Percentiles rank a stretch among this genome's conserved stretches.
These are phyloP conservation scores for Myxozyma geophila DNA, from an alignment of 805 yeast genomes.

Conservation along the genomic window DNA sequence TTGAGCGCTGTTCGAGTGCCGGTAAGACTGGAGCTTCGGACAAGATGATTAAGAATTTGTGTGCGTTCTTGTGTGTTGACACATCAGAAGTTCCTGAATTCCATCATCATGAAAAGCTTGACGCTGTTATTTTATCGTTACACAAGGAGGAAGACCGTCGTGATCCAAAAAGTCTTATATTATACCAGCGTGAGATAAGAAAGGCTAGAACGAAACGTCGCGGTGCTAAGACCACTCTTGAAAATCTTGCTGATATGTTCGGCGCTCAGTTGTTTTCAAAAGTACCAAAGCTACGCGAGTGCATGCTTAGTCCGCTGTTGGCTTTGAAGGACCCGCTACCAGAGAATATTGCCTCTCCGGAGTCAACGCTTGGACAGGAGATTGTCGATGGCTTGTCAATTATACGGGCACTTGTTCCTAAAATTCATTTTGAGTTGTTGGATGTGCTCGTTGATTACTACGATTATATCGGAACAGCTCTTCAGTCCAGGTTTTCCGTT, in stretches of 20 bases:
- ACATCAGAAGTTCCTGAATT: constrained; percentile 96
- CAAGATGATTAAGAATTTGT: constrained; percentile 84
- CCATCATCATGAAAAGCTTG: constrained; percentile 60
- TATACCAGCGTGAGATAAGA: constrained; percentile 64
- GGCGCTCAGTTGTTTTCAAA: constrained; percentile 59
- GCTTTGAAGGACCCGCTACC: constrained; percentile 43
- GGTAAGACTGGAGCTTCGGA: constrained; percentile 79
- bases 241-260: constrained; percentile 58
- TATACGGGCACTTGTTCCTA: constrained; percentile 71
- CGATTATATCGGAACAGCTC: constrained; percentile 56
- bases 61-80: constrained; percentile 93
- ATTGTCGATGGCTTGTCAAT: constrained; percentile 87
- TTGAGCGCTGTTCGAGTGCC: constrained; percentile 58
- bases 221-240: constrained; percentile 79
- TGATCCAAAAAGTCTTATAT: constrained; percentile 64
- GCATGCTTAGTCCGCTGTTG: constrained; percentile 69
- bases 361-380: constrained; percentile 64
- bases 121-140: constrained; percentile 68
- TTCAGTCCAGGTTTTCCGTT: constrained; percentile 76
- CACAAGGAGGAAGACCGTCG: constrained; percentile 71
- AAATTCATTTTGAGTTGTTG: constrained; percentile 56
- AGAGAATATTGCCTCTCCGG: constrained; percentile 48
- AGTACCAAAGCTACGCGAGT: constrained; percentile 67
- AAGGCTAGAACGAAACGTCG: constrained; percentile 80
- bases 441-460: constrained; percentile 56